phyloP scores from a whole-genome alignment of 306 rosid genomes.

The Cucumis cinereus region DNA sequence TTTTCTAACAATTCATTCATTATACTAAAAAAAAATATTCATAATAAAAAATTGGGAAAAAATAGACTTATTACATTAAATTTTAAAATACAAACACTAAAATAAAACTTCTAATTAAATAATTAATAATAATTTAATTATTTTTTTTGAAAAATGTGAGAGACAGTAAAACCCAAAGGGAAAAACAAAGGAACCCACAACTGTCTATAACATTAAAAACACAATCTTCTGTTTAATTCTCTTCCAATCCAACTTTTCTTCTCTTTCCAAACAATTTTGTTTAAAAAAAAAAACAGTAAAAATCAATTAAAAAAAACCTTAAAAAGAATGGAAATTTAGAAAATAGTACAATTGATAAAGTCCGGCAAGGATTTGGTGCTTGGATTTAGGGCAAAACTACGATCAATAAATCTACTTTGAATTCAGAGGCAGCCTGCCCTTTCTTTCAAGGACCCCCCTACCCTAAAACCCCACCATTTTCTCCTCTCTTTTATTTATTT shows the following conservation, averaged over 20 bases:
- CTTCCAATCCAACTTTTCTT: neutral
- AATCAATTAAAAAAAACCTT: conserved; percentile 19
- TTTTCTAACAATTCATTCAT: too few species aligned
- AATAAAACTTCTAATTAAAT: too few species aligned
- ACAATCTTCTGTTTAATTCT: neutral
- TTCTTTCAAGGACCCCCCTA: conserved; percentile 25
- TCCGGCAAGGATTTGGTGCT: conserved; percentile 40
- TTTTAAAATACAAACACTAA: too few species aligned
- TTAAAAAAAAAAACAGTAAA: conserved; percentile 3
- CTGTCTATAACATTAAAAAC: neutral
- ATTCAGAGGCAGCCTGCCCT: conserved; percentile 27
- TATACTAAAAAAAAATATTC: too few species aligned
- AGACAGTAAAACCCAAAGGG: neutral
- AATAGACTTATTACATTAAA: too few species aligned
- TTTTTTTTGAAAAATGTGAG: too few species aligned
- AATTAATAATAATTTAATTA: too few species aligned
- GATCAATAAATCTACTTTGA: conserved; percentile 38
- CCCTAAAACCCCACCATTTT: neutral
- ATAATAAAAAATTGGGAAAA: too few species aligned
- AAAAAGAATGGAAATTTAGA: conserved; percentile 21
- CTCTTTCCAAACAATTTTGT: neutral
- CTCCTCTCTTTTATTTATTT: neutral
- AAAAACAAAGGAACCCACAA: conserved; percentile 5
- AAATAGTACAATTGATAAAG: conserved; percentile 44
- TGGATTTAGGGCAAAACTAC: conserved; percentile 29